Base-by-base conservation (phyloP, 345 rosid species). In the Hibiscus trionum region DNA sequence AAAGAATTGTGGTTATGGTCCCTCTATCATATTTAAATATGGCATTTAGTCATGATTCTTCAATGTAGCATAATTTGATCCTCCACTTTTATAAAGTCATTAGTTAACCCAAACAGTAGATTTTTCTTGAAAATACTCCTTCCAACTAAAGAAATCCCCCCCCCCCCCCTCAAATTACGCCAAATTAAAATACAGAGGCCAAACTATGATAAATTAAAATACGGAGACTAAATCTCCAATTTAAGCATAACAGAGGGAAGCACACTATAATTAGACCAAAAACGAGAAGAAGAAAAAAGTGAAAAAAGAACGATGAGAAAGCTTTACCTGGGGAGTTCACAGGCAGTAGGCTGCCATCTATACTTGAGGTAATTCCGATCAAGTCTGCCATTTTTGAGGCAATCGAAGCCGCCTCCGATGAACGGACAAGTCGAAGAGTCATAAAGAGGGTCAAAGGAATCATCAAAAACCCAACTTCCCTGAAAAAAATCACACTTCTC, bases 261-360 rank as follows among this genome's bases (percentile, higher is more conserved):
- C 9, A 8, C 11, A 9, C 2, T 0, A 42, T 42, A 42, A 10
- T 42, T 42, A 1, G 46, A 42, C 46, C 46, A 15, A 56, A n/a
- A n/a, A 27, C 27, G 15, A 42, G 37, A 37, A 31, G 12, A 12
- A 5, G 2, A 11, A 12, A 42, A 21, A 6, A 4, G 47, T 11
- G 2, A 14, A 15, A n/a, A 15, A 15, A 24, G n/a, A 71, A 16
- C 2, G 11, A 42, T 42, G 19, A 55, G 29, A 27, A 5, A 1
- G 5, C 42, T 3, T 58, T 72, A 84, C 92, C 86, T 78, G n/a
- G 87, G 82, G 14, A 88, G 71, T 66, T 66, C 63, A 75, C 88
- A 84, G 1, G 52, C 71, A 27, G 19, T 10, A 15, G 92, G 92
- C 61, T 83, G 79, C 90, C 92, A 86, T 71, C 85, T 78, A 35